A percentile compares a stretch with the other conserved stretches of the same genome.
Conservation (phyloP, 1,139 yeast genomes). For the Debaryomyces coudertii region DNA sequence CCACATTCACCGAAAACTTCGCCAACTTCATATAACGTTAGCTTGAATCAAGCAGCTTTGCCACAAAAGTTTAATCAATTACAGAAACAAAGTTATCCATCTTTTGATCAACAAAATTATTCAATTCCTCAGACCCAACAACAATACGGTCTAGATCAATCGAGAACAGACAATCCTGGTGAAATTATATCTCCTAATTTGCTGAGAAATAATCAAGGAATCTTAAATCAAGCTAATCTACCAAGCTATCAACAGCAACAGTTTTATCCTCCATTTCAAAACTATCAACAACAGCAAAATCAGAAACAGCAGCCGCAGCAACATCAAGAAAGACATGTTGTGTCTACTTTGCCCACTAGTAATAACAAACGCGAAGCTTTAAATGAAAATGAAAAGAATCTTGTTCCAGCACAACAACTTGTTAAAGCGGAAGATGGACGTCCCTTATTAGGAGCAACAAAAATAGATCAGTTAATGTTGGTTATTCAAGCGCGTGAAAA, state of each 20-base stretch:
- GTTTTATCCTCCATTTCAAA: neutral
- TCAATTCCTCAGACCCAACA: neutral
- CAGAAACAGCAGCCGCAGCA: slow-evolving; percentile 8
- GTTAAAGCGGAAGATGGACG: slow-evolving; percentile 58
- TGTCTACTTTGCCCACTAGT: neutral
- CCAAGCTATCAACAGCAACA: slow-evolving; percentile 1
- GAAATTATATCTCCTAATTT: neutral
- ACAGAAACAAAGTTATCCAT: neutral
- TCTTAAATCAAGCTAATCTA: neutral
- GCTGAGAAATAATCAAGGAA: neutral
- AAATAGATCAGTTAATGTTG: slow-evolving; percentile 86
- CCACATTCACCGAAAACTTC: slow-evolving; percentile 51
- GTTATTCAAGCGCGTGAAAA: slow-evolving; percentile 86
- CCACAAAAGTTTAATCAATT: slow-evolving; percentile 13
- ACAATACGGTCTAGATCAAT: neutral
- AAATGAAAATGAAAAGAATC: slow-evolving; percentile 16
- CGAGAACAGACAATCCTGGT: neutral
- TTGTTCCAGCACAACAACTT: slow-evolving; percentile 51
- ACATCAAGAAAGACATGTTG: slow-evolving; percentile 12
- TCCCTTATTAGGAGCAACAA: slow-evolving; percentile 81
- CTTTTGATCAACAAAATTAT: slow-evolving; percentile 2
- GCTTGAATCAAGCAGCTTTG: slow-evolving; percentile 12
- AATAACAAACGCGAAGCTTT: neutral
- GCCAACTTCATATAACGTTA: slow-evolving; percentile 28
- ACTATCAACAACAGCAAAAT: slow-evolving; percentile 13